These are phyloP conservation scores for Aspergillus sp. DNA, from an alignment of 2,329 filamentous ascomycete genomes.

Conservation along the genomic window DNA sequence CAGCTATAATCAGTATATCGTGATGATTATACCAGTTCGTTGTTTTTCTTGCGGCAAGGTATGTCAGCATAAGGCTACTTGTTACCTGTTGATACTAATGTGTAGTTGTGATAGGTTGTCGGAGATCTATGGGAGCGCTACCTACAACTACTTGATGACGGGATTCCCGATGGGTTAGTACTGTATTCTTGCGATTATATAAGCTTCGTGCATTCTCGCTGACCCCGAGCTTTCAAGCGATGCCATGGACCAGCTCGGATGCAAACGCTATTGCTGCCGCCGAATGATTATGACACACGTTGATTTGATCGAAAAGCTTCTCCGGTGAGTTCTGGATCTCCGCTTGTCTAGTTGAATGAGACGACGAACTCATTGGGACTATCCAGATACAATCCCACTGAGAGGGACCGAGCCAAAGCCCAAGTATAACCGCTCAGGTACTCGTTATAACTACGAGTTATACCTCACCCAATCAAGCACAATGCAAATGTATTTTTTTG, in stretches of 20 bases:
- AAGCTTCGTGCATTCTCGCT: conserved; percentile 1
- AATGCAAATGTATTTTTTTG: not conserved
- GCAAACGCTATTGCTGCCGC: conserved; percentile 96
- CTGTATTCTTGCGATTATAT: not conserved
- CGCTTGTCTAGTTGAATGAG: not conserved
- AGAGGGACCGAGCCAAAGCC: conserved; percentile 27
- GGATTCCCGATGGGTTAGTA: conserved; percentile 70
- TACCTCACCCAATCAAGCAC: not conserved
- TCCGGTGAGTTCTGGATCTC: conserved; percentile 65
- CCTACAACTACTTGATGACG: conserved; percentile 79
- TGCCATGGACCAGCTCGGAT: conserved; percentile 91
- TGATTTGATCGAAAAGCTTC: conserved; percentile 95
- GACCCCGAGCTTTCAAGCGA: conserved; percentile 53
- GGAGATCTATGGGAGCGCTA: conserved; percentile 98
- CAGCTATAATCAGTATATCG: not conserved
- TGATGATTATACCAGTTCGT: conserved; percentile 96
- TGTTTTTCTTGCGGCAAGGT: conserved; percentile 99
- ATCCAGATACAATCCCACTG: conserved; percentile 32
- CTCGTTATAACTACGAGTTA: not conserved
- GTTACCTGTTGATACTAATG: conserved; percentile 4
- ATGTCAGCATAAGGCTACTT: conserved; percentile 22
- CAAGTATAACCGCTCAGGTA: conserved; percentile 11
- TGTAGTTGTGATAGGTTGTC: conserved; percentile 66
- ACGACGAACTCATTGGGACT: not conserved
- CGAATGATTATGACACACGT: conserved; percentile 99